A percentile compares a stretch with the other conserved stretches of the same genome.
Conservation (phyloP, 2,329 filamentous ascomycete species). For the Ophiostoma quercus region DNA sequence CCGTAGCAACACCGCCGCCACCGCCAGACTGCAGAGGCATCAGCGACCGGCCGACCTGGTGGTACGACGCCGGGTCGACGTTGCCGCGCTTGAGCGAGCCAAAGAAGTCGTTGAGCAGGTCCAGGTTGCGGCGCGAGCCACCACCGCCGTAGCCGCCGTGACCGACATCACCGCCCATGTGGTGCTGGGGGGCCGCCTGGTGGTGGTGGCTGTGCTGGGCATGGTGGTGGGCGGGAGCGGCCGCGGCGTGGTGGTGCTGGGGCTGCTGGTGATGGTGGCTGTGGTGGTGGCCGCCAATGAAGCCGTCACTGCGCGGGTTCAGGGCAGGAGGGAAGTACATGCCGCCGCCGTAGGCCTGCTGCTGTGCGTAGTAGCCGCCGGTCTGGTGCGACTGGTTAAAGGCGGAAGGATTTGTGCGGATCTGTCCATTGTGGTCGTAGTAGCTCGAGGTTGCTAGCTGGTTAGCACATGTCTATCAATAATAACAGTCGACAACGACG, state of each 20-base stretch:
- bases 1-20: constrained; percentile 43
- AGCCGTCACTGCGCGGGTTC: constrained; percentile 50
- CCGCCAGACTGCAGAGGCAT: constrained; percentile 64
- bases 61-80: constrained; percentile 83
- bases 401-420: constrained; percentile 51
- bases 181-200: constrained; percentile 20
- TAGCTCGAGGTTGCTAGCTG: constrained; percentile 49
- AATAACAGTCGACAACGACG: not conserved
- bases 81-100: constrained; percentile 84
- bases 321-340: constrained; percentile 65
- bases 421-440: constrained; percentile 61
- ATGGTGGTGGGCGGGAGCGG: constrained; percentile 20
- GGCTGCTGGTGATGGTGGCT: constrained; percentile 37
- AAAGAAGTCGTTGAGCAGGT: constrained; percentile 90
- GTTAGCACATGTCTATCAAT: constrained; percentile 17
- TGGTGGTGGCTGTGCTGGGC: constrained; percentile 15
- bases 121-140: constrained; percentile 70
- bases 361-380: constrained; percentile 57
- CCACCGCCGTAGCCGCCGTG: constrained; percentile 7
- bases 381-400: constrained; percentile 53
- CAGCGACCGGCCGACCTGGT: constrained; percentile 83
- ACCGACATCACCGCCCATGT: constrained; percentile 16
- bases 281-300: constrained; percentile 44
- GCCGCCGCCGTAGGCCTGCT: constrained; percentile 55
- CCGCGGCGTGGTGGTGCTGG: constrained; percentile 11